Conservation (phyloP, 73 alveolate species). For the Effrenium voratum region DNA sequence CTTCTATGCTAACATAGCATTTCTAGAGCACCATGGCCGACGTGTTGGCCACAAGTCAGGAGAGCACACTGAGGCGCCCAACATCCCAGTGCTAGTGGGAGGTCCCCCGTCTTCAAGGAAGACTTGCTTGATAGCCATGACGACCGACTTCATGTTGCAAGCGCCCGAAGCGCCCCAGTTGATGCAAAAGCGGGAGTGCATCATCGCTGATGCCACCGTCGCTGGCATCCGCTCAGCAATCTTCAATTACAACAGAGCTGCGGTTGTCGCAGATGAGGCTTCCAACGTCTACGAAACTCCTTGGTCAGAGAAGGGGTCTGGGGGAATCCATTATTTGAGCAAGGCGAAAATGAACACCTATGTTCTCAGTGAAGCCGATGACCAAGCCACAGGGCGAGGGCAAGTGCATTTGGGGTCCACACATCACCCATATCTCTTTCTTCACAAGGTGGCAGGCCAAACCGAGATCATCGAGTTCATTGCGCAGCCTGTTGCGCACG, state of each 20-base stretch:
- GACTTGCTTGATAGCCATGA: slow-evolving; percentile 2
- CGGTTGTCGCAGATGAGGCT: neutral
- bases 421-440: neutral
- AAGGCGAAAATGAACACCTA: neutral
- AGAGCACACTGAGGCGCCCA: slow-evolving; percentile 3
- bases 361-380: slow-evolving; percentile 11
- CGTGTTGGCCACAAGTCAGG: neutral
- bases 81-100: neutral
- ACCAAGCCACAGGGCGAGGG: neutral
- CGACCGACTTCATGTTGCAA: slow-evolving; percentile 9
- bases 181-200: neutral
- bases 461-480: neutral
- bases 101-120: neutral
- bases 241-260: neutral
- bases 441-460: slow-evolving; percentile 10
- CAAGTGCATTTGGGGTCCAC: neutral
- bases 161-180: neutral
- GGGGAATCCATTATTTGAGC: neutral
- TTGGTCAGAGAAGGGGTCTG: neutral
- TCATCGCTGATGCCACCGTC: neutral
- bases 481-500: neutral
- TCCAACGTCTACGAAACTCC: neutral
- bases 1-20: neutral
- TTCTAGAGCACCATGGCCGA: neutral
- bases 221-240: neutral